Percentiles rank a stretch among this genome's conserved stretches.
These are phyloP conservation scores for Trypanosoma conorhini DNA, from an alignment of 208 protist species.

Conservation along the genomic window DNA sequence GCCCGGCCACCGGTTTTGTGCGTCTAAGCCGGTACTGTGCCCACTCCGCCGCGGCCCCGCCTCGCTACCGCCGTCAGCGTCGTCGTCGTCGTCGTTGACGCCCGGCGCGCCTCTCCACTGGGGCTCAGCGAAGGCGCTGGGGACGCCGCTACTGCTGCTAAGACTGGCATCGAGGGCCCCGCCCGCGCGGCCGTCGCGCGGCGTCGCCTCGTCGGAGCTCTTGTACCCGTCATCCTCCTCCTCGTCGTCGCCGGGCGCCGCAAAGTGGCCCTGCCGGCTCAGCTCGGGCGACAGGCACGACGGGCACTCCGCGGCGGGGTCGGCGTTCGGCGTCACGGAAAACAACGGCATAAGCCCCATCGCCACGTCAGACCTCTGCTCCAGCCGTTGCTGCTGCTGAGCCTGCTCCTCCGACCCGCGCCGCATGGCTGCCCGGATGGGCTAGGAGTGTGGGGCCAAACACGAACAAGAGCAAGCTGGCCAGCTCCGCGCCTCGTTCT, in stretches of 20 bases:
- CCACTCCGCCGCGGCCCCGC: not conserved
- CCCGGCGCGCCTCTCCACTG: not conserved
- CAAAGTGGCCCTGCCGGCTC: not conserved
- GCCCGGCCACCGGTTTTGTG: not conserved
- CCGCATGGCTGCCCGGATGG: not conserved
- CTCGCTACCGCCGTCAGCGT: not conserved
- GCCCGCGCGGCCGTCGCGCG: not conserved
- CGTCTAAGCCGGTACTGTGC: not conserved
- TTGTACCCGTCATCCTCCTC: conserved; percentile 41
- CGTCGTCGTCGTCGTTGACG: not conserved
- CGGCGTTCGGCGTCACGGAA: not conserved
- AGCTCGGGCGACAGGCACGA: not conserved
- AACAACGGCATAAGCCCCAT: not conserved
- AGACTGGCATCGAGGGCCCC: not conserved
- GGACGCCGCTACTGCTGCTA: not conserved
- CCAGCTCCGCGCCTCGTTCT: not conserved
- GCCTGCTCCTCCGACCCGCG: not conserved
- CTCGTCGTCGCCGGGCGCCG: not conserved
- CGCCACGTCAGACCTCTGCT: not conserved
- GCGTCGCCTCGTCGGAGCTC: conserved; percentile 33
- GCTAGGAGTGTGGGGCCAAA: not conserved
- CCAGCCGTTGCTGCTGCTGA: not conserved
- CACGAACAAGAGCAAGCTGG: not conserved
- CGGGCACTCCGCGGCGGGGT: not conserved
- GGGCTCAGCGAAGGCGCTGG: not conserved